These are phyloP conservation scores for Colletotrichum echinochloae DNA, from an alignment of 2,329 filamentous ascomycete species.

Conservation along the genomic window DNA sequence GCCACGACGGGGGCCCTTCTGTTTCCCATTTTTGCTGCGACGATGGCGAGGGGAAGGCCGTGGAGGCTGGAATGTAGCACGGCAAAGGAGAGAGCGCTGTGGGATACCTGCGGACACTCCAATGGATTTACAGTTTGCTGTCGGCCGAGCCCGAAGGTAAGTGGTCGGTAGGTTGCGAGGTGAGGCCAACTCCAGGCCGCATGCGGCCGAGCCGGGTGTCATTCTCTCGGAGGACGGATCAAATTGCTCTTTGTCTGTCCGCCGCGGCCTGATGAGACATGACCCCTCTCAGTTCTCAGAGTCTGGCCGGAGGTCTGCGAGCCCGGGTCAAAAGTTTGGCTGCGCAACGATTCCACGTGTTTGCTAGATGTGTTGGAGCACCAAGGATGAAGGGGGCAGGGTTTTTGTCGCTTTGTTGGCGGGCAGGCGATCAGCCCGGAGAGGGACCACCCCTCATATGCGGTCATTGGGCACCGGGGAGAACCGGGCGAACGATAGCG, in stretches of 20 bases:
- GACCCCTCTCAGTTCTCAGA: neutral
- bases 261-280: neutral
- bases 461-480: neutral
- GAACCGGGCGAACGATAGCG: neutral
- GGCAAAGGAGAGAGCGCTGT: slow-evolving; percentile 5
- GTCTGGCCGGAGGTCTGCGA: neutral
- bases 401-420: neutral
- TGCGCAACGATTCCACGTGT: neutral
- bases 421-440: neutral
- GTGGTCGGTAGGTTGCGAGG: neutral
- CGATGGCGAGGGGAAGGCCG: neutral
- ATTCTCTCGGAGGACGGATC: neutral
- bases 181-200: slow-evolving; percentile 1
- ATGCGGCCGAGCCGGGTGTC: slow-evolving; percentile 13
- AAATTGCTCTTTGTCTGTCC: neutral
- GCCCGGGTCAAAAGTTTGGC: neutral
- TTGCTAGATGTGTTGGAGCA: neutral
- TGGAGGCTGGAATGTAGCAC: slow-evolving; percentile 11
- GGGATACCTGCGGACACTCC: neutral
- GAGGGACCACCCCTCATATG: slow-evolving; percentile 14
- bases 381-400: neutral
- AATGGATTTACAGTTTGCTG: neutral
- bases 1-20: neutral
- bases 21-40: slow-evolving; percentile 24
- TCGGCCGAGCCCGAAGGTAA: slow-evolving; percentile 23